Evolutionary conservation across 2,329 filamentous ascomycete genomes (phyloP).

Genomic region (Lachnellula hyalina): DNA sequence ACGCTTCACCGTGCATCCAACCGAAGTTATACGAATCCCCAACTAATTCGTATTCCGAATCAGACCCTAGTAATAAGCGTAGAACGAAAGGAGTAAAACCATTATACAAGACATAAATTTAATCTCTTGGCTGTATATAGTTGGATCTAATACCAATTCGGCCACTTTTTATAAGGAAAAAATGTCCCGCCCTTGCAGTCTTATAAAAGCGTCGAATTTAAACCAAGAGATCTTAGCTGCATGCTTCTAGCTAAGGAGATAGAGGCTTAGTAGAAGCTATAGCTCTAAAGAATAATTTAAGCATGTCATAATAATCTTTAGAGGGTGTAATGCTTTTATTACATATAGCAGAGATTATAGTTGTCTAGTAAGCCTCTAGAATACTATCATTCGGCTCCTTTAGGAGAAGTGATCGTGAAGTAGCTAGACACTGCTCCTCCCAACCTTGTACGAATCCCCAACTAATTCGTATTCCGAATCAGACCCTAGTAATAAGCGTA

Average conservation of each 20-base stretch:
- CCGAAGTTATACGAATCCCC: slow-evolving; percentile 1
- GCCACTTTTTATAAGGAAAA: slow-evolving; percentile 1
- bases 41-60: neutral
- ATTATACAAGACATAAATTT: slow-evolving; percentile 1
- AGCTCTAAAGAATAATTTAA: neutral
- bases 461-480: neutral
- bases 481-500: neutral
- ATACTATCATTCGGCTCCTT: neutral
- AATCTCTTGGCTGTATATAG: neutral
- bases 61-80: neutral
- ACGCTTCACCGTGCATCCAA: slow-evolving; percentile 1
- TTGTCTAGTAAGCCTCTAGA: slow-evolving; percentile 2
- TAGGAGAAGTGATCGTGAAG: neutral
- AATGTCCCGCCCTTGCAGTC: neutral
- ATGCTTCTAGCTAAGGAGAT: neutral
- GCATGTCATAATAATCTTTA: neutral
- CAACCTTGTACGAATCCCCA: slow-evolving; percentile 3
- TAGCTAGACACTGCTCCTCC: neutral
- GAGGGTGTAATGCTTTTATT: neutral
- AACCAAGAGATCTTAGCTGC: neutral
- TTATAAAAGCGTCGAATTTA: slow-evolving; percentile 1
- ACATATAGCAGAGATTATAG: slow-evolving; percentile 2
- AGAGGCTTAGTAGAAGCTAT: neutral
- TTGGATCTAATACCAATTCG: slow-evolving; percentile 2
- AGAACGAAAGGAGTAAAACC: slow-evolving; percentile 4